Base-by-base conservation (phyloP, 495 filamentous ascomycete species). In the Aspergillus carlsbadensis region DNA sequence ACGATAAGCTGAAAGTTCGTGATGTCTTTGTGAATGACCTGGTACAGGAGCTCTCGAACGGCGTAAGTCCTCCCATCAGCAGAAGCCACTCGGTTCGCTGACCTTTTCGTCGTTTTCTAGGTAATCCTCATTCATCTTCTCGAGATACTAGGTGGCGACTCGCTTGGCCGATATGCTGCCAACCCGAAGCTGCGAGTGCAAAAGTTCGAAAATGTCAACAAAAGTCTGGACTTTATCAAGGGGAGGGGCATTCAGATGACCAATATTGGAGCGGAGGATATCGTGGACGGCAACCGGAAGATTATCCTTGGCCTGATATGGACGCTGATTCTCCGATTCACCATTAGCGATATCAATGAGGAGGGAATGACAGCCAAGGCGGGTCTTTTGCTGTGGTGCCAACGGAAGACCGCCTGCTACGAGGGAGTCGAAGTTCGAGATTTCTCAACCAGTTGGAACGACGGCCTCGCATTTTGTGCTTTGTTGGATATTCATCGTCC, bases 291-390 rank as follows among this genome's bases (percentile, higher is more conserved):
- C 31, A 98, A 98, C 70, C 81, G 87, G 54, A 98, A 98, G 80
- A 96, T 98, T 59, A 96, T 98, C 57, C 77, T 98, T 21, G 94
- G 94, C 20, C 77, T 98, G 49, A 96, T 98, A 65, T 98, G 94
- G 94, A 97, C 92, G 17, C 78, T 98, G 29, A 98, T 98, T 87
- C 74, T 96, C 58, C 78, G 95, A 39, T 98, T 98, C 70, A 98
- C 94, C 49, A 98, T 98, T 71, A 96, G 88, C 66, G 92, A 98
- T 73, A 98, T 98, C 78, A 97, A 95, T 69, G 87, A 90, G 69
- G 95, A 96, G 79, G 95, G 95, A 54, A 88, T 97, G 87, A 96
- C 91, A 42, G 95, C 95, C 15, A 96, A 97, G 75, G 94, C 97
- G 70, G 94, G 94, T 47, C 73, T 98, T 61, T 71, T 98, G 42